Evolutionary conservation across 2,329 filamentous ascomycete species (phyloP).

Genomic region (Sporothrix mexicana): DNA sequence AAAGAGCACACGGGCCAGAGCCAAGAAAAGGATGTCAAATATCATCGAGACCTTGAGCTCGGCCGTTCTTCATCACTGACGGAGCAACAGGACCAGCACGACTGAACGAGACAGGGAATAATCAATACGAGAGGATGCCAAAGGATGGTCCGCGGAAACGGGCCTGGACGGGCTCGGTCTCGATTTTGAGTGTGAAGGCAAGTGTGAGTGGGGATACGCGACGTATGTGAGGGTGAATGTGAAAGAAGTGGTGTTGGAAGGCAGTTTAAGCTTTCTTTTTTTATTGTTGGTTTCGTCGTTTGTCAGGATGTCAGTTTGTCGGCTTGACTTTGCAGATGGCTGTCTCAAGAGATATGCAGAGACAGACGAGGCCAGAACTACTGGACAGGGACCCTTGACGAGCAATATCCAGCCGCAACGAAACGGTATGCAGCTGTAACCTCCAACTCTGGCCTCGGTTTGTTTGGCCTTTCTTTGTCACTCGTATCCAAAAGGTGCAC

Average conservation of each 20-base stretch:
- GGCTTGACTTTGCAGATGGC: not conserved
- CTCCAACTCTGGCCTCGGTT: not conserved
- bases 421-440: not conserved
- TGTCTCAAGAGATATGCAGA: not conserved
- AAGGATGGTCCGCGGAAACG: conserved; percentile 17
- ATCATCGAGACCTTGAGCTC: not conserved
- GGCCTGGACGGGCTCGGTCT: conserved; percentile 7
- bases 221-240: not conserved
- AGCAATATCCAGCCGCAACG: conserved; percentile 20
- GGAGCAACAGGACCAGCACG: not conserved
- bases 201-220: conserved; percentile 15
- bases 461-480: conserved; percentile 6
- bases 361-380: conserved; percentile 4
- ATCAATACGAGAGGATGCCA: not conserved
- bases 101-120: not conserved
- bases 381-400: conserved; percentile 7
- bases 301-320: not conserved
- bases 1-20: not conserved
- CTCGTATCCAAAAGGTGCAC: not conserved
- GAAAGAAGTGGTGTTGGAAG: not conserved
- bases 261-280: conserved; percentile 23
- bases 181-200: not conserved
- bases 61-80: conserved; percentile 4
- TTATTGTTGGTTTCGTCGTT: not conserved
- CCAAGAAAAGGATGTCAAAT: not conserved